These are phyloP conservation scores for Aspergillus quadrilineatus DNA, from an alignment of 2,329 filamentous ascomycete species.

Conservation along the genomic window DNA sequence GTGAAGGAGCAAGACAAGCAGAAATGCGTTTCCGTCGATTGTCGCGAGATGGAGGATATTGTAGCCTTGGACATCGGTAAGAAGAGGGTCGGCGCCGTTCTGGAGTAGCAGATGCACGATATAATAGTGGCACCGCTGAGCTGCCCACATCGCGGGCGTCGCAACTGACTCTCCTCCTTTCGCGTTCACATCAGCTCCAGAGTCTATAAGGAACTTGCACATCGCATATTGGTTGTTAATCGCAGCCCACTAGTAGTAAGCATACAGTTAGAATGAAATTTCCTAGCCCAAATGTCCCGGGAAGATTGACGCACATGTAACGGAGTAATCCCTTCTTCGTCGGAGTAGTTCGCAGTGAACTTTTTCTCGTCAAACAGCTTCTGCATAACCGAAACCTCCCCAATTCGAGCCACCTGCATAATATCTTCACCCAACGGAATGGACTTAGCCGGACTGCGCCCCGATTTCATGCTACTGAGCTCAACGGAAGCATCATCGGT, in stretches of 20 bases:
- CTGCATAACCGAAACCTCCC: slow-evolving; percentile 83
- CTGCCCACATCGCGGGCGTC: slow-evolving; percentile 94
- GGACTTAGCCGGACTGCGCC: slow-evolving; percentile 24
- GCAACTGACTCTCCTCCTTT: slow-evolving; percentile 95
- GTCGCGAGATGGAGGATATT: slow-evolving; percentile 97
- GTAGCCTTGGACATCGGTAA: slow-evolving; percentile 93
- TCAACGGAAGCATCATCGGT: slow-evolving; percentile 37
- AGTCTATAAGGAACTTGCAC: slow-evolving; percentile 88
- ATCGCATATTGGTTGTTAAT: slow-evolving; percentile 99
- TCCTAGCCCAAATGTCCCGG: neutral
- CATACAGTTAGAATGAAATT: neutral
- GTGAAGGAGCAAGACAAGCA: slow-evolving; percentile 85
- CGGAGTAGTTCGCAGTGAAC: slow-evolving; percentile 76
- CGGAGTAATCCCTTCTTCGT: slow-evolving; percentile 92
- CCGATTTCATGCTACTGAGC: slow-evolving; percentile 38
- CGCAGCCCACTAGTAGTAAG: slow-evolving; percentile 75
- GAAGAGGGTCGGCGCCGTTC: slow-evolving; percentile 85
- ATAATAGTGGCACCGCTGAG: slow-evolving; percentile 95
- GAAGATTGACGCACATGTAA: slow-evolving; percentile 68
- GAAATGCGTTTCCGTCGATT: slow-evolving; percentile 91
- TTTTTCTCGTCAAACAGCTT: slow-evolving; percentile 82
- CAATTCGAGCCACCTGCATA: slow-evolving; percentile 90
- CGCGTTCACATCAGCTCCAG: slow-evolving; percentile 85
- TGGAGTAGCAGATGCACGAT: slow-evolving; percentile 89
- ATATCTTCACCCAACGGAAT: slow-evolving; percentile 69